Percentiles rank a stretch among this genome's conserved stretches.
These are phyloP conservation scores for Backusella morwellensis DNA, from an alignment of 192 early-diverging fungal species.

Conservation along the genomic window DNA sequence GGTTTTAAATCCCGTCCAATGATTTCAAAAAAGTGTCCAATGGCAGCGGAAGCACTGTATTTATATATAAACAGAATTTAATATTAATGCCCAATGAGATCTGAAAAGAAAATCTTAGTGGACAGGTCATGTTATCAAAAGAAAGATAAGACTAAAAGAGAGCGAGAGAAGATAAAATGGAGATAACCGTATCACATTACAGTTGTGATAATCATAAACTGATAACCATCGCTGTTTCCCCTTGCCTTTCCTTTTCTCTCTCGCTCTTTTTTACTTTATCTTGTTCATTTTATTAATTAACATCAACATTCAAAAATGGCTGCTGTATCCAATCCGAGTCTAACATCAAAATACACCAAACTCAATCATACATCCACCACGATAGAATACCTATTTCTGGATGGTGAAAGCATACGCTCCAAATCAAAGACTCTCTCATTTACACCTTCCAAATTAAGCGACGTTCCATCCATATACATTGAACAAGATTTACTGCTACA, in stretches of 20 bases:
- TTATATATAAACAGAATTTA: no score
- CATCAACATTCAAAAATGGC: not conserved
- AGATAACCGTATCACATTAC: conserved; percentile 8
- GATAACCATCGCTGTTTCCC: not conserved
- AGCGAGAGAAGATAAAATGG: not conserved
- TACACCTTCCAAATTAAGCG: not conserved
- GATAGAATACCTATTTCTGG: conserved; percentile 54
- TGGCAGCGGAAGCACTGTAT: no score
- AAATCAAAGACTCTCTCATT: conserved; percentile 46
- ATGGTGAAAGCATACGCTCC: conserved; percentile 41
- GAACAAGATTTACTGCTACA: conserved; percentile 36
- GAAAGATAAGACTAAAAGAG: not conserved
- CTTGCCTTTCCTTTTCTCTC: not conserved
- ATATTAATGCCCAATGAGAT: not conserved
- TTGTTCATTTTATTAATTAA: no score
- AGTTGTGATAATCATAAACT: not conserved
- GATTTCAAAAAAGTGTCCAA: no score
- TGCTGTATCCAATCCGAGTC: not conserved
- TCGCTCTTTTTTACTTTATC: not conserved
- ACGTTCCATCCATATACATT: conserved; percentile 39
- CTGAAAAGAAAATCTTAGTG: not conserved
- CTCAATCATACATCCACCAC: conserved; percentile 15
- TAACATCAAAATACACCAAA: conserved; percentile 6
- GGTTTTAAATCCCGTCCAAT: no score
- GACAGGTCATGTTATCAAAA: not conserved